Conservation (phyloP, 2,329 filamentous ascomycete genomes). For the Plenodomus biglobosus region DNA sequence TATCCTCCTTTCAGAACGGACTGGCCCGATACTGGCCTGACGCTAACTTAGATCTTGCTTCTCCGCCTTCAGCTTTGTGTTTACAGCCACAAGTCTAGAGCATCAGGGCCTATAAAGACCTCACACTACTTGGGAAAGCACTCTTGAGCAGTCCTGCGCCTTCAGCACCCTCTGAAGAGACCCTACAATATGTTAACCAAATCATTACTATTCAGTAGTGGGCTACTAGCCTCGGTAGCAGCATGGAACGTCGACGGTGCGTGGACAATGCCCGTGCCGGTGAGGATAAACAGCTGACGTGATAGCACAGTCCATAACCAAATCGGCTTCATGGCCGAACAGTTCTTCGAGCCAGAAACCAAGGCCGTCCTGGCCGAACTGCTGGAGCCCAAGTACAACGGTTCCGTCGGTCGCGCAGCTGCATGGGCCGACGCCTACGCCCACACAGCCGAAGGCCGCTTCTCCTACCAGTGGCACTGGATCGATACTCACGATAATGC, state of each 20-base stretch:
- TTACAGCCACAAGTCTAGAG: constrained; percentile 3
- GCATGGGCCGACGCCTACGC: constrained; percentile 47
- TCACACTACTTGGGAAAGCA: not conserved
- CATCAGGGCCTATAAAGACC: not conserved
- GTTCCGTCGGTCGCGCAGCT: constrained; percentile 44
- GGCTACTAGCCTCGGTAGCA: constrained; percentile 14
- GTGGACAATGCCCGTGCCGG: not conserved
- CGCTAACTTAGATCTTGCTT: not conserved
- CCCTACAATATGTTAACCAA: not conserved
- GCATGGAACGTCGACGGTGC: constrained; percentile 42
- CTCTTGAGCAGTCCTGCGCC: not conserved
- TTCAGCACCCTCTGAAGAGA: not conserved
- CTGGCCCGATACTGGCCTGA: not conserved
- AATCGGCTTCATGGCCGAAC: constrained; percentile 46
- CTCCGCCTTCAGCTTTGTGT: not conserved
- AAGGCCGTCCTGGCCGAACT: constrained; percentile 36
- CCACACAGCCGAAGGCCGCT: constrained; percentile 44
- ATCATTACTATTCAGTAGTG: constrained; percentile 6
- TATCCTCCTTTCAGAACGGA: not conserved
- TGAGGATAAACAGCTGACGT: constrained; percentile 6
- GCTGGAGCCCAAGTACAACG: constrained; percentile 45
- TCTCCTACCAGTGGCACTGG: constrained; percentile 48
- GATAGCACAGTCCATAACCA: constrained; percentile 45
- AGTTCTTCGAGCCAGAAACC: constrained; percentile 39
- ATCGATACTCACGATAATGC: constrained; percentile 43